phyloP scores from a whole-genome alignment of 208 protist genomes.

The Tritrichomonas musculus region DNA sequence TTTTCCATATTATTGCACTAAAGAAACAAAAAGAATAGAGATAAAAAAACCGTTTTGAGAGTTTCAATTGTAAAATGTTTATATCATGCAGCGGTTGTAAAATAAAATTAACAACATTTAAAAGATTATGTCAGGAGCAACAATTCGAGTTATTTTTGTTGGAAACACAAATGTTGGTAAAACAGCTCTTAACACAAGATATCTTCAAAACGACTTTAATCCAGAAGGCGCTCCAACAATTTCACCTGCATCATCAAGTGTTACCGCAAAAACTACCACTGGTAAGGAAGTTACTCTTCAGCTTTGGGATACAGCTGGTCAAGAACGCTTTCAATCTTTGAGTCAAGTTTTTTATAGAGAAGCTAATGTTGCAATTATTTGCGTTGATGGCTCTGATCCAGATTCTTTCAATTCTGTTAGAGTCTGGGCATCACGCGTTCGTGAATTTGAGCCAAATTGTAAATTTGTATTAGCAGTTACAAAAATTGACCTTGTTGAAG shows the following conservation, averaged over 20 bases:
- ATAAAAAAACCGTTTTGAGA: too few species aligned
- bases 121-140: neutral
- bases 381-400: neutral
- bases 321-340: neutral
- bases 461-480: neutral
- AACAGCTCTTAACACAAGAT: neutral
- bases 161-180: neutral
- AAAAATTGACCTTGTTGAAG: neutral
- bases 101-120: too few species aligned
- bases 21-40: too few species aligned
- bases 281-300: neutral
- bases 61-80: too few species aligned
- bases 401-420: neutral
- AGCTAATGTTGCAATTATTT: neutral
- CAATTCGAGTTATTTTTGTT: neutral
- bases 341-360: neutral
- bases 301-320: slow-evolving; percentile 10
- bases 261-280: neutral
- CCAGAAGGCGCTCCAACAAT: neutral
- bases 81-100: too few species aligned
- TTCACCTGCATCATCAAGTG: neutral
- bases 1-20: too few species aligned
- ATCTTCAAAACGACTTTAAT: neutral
- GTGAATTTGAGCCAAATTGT: neutral
- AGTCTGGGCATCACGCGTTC: neutral